A percentile compares a stretch with the other conserved stretches of the same genome.
These are phyloP conservation scores for Leccinum longicurvipes DNA, from an alignment of 768 basidiomycete species.

Conservation along the genomic window DNA sequence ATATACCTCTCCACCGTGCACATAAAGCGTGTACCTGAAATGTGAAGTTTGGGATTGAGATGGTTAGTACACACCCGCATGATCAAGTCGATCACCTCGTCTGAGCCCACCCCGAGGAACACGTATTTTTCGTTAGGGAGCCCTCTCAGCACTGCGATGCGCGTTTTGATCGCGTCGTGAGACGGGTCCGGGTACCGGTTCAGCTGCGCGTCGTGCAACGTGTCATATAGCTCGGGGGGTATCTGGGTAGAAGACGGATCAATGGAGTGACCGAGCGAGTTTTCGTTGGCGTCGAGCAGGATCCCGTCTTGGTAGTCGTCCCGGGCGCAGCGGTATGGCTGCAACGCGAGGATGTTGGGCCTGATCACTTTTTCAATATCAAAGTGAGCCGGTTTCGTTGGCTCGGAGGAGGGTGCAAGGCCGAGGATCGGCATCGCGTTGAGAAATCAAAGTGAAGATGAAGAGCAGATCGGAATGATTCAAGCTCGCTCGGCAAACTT, in stretches of 20 bases:
- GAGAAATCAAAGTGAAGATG: neutral
- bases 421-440: slow-evolving; percentile 65
- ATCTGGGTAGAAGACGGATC: slow-evolving; percentile 29
- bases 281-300: slow-evolving; percentile 97
- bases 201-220: slow-evolving; percentile 48
- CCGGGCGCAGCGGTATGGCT: slow-evolving; percentile 92
- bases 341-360: slow-evolving; percentile 89
- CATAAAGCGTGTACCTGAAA: slow-evolving; percentile 81
- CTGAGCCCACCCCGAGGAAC: slow-evolving; percentile 94
- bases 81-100: slow-evolving; percentile 93
- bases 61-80: slow-evolving; percentile 72
- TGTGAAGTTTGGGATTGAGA: neutral
- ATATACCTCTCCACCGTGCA: slow-evolving; percentile 77
- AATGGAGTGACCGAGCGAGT: slow-evolving; percentile 87
- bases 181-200: slow-evolving; percentile 95
- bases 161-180: slow-evolving; percentile 71
- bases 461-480: neutral
- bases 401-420: slow-evolving; percentile 41
- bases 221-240: slow-evolving; percentile 35
- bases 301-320: slow-evolving; percentile 93
- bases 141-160: slow-evolving; percentile 69
- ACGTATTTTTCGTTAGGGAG: slow-evolving; percentile 65
- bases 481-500: neutral
- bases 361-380: slow-evolving; percentile 79
- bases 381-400: slow-evolving; percentile 73